These are phyloP conservation scores for Cenococcum geophilum DNA, from an alignment of 495 filamentous ascomycete species.

Conservation along the genomic window DNA sequence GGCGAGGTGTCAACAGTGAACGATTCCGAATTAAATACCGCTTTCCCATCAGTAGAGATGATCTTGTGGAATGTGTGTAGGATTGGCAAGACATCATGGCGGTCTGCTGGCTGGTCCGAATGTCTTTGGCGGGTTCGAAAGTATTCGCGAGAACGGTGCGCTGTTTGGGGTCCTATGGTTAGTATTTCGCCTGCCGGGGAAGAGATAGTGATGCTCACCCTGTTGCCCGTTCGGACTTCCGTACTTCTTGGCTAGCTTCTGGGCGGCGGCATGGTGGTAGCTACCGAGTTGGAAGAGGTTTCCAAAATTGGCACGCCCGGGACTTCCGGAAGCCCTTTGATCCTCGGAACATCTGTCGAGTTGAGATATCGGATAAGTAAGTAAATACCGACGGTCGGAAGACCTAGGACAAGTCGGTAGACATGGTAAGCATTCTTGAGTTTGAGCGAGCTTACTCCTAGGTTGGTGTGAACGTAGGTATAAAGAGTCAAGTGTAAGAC, in stretches of 20 bases:
- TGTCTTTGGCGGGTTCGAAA: slow-evolving; percentile 52
- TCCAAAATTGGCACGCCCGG: slow-evolving; percentile 60
- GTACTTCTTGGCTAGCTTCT: slow-evolving; percentile 54
- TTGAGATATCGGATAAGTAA: slow-evolving; percentile 46
- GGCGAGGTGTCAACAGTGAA: slow-evolving; percentile 61
- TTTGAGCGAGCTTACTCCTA: not conserved
- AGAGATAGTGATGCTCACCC: slow-evolving; percentile 35
- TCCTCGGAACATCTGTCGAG: slow-evolving; percentile 53
- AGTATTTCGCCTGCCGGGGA: not conserved
- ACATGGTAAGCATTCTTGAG: not conserved
- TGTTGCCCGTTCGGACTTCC: slow-evolving; percentile 63
- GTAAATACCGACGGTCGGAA: slow-evolving; percentile 32
- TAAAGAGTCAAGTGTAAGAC: too few relatives aligned
- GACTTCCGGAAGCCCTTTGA: slow-evolving; percentile 58
- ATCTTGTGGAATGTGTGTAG: slow-evolving; percentile 61
- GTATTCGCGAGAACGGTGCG: slow-evolving; percentile 57
- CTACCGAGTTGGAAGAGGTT: slow-evolving; percentile 55
- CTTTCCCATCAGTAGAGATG: slow-evolving; percentile 31
- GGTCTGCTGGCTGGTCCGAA: slow-evolving; percentile 58
- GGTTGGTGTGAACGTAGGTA: not conserved
- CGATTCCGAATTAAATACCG: slow-evolving; percentile 43
- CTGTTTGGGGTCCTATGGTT: slow-evolving; percentile 26
- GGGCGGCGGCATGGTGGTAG: slow-evolving; percentile 49
- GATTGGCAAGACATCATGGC: slow-evolving; percentile 54
- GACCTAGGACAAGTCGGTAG: not conserved